Evolutionary conservation across 441 rosid species (phyloP), one percentile per base, ranked within the genome.

Genomic region (Theobroma grandiflorum): DNA sequence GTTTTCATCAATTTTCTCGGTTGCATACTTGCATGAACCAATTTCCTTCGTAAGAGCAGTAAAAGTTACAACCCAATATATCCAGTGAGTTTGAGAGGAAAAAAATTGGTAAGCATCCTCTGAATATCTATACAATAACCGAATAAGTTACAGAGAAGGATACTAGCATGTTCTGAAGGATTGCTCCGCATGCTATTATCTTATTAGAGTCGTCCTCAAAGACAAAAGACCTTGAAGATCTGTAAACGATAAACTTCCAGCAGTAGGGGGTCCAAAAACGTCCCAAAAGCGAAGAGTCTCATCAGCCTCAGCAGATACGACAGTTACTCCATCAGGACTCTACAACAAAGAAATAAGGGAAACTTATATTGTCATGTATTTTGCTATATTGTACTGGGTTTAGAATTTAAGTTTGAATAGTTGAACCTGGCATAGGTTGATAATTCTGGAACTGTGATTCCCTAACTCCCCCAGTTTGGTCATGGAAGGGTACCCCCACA

Each of bases 401-500:
- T 10, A 22, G 49, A n/a, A 45, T 18, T 81, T 8, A 16, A 77
- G 11, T 42, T n/a, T 52, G 31, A 63, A 26, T 22, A 33, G 18
- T 53, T 82, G 62, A 35, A 88, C 88, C 90, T 91, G 90, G 83
- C 85, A 85, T 75, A 87, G 87, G 31, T 82, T 83, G 20, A 86
- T 64, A 52, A 89, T 68, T 84, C 92, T 87, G 72, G 85, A 85
- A 20, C 15, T 76, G 57, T 87, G 87, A 69, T 45, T 43, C 49
- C 77, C 67, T 8, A 87, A 9, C 50, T 86, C 86, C 63, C 88
- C 88, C n/a, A 83, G 52, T 84, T 83, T 88, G 35, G 57, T 62
- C 87, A 88, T 84, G 11, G 88, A 84, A 61, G 91, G 95, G 80
- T 90, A 90, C 79, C 84, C 88, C 92, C 89, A 90, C 70, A 90